phyloP scores from a whole-genome alignment of 2,329 filamentous ascomycete genomes.

The Aschersonia sp. region DNA sequence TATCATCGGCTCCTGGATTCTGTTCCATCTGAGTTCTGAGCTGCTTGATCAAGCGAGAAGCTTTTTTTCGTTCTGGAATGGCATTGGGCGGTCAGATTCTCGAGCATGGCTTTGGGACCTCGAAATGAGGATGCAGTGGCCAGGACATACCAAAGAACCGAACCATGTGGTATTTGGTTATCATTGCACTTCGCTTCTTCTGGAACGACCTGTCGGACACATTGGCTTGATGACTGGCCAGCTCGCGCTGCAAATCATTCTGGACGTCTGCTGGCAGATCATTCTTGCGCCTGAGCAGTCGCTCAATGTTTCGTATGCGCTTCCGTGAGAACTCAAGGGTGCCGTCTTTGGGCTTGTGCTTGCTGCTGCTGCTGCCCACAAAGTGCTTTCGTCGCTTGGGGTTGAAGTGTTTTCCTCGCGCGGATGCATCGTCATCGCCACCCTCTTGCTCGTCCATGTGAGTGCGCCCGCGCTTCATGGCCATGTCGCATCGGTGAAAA shows the following conservation, averaged over 20 bases:
- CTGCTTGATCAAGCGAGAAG: conserved; percentile 50
- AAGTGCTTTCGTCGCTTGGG: conserved; percentile 20
- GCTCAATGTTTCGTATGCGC: conserved; percentile 53
- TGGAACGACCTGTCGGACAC: conserved; percentile 43
- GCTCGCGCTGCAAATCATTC: conserved; percentile 57
- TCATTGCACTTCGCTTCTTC: conserved; percentile 54
- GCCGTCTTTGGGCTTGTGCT: conserved; percentile 28
- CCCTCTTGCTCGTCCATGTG: conserved; percentile 10
- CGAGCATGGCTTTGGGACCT: background rate
- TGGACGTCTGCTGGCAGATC: conserved; percentile 54
- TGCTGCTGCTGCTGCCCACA: conserved; percentile 18
- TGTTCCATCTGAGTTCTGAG: conserved; percentile 42
- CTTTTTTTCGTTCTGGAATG: conserved; percentile 54
- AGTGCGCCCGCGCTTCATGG: conserved; percentile 15
- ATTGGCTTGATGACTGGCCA: conserved; percentile 51
- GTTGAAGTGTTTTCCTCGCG: conserved; percentile 3
- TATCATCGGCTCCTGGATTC: conserved; percentile 34
- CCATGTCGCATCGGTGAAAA: conserved; percentile 9
- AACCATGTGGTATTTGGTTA: conserved; percentile 69
- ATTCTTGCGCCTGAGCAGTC: conserved; percentile 45
- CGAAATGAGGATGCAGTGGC: background rate
- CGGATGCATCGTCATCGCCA: background rate
- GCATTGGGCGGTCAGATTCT: background rate
- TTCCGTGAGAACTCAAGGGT: conserved; percentile 53
- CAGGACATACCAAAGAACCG: conserved; percentile 57